phyloP scores from a whole-genome alignment of 148 eudicot genomes.

The Camellia sinensis region DNA sequence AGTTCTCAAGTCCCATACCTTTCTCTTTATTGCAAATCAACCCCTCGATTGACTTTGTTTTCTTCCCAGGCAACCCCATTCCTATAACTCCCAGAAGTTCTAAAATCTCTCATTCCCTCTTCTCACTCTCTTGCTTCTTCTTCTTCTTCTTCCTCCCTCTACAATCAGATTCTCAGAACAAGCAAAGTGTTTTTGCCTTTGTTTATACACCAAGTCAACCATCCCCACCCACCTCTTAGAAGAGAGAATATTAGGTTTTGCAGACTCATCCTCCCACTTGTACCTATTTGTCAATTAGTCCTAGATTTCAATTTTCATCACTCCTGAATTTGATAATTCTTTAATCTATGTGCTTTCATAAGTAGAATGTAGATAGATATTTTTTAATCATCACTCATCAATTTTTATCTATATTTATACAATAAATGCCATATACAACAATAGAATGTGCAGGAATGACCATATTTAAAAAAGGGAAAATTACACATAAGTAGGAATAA shows the following conservation, averaged over 20 bases:
- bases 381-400: no score
- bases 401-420: no score
- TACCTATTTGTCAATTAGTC: not conserved
- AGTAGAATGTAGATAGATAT: no score
- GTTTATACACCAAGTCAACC: not conserved
- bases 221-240: not conserved
- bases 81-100: not conserved
- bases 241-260: not conserved
- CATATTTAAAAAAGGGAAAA: no score
- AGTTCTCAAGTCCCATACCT: not conserved
- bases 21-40: no score
- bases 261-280: not conserved
- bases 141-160: not conserved
- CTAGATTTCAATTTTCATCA: not conserved
- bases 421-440: no score
- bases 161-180: not conserved
- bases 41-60: not conserved
- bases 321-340: not conserved
- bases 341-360: not conserved
- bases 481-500: no score
- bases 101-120: not conserved
- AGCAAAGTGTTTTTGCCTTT: not conserved
- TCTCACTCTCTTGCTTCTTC: not conserved
- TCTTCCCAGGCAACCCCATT: constrained; percentile 1
- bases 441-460: no score